Evolutionary conservation across 192 early-diverging fungal species (phyloP), one percentile per base, ranked within the genome.

Genomic region (Gonapodya sp.): DNA sequence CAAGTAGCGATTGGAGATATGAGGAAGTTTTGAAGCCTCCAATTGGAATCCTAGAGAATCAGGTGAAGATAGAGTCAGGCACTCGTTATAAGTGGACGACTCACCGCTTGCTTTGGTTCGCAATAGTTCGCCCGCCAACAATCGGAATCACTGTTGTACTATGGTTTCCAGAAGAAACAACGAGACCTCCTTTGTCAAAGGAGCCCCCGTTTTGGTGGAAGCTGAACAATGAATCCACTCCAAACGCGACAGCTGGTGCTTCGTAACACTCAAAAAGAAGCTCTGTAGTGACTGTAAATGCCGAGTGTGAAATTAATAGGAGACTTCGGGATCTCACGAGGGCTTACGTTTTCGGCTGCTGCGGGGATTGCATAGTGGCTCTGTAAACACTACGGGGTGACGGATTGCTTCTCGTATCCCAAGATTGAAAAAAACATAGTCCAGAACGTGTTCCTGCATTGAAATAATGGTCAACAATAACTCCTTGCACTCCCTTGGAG

Each of bases 351-450:
- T 92, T 73, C 96, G 91, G 73, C 90, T 93, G 73, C 93, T 89
- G 72, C 83, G 87, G 35, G 95, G 94, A 31, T 89, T 92, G 83
- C 94, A 96, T 1, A 89, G 86, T 0, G 95, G 87, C 79, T 97
- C 96, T 14, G 95, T 96, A 90, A 97, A 93, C 0, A 97, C 87
- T 73, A 97, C 84, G 0, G 95, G 94, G 83, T 96, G 94, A 14
- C 31, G 1, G 32, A 34, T 79, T 24, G 31, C 36, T 31, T 24
- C 79, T 18, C 30, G 34, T 2, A 77, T 34, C 8, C 75, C 75
- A 8, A 77, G 75, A 18, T 77, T 79, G 18, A 30, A n/a, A 32
- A 79, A 36, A 16, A 36, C 31, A 36, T 79, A 36, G 79, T 79
- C 79, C 31, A 79, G 79, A n/a, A 79, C 36, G 36, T 34, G 30